Evolutionary conservation across 2,329 filamentous ascomycete species (phyloP).

Genomic region (Bimuria novae-zelandiae): DNA sequence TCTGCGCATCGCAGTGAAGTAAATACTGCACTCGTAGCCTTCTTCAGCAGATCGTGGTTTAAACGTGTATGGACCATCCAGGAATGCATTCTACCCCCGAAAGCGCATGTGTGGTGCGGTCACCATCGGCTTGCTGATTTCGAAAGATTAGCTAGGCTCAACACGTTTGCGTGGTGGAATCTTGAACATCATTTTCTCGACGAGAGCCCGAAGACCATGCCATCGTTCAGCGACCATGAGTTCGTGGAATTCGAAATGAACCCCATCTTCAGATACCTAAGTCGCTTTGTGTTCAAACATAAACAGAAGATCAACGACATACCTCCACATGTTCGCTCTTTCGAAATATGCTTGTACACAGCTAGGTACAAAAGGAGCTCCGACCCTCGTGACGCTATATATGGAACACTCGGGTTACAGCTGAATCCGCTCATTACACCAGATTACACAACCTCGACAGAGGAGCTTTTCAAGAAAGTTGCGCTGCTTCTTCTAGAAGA

Average conservation of each 20-base stretch:
- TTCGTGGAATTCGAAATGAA: background rate
- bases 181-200: background rate
- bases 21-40: background rate
- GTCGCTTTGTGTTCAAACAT: background rate
- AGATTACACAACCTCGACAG: background rate
- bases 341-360: background rate
- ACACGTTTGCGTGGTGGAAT: background rate
- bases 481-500: background rate
- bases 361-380: background rate
- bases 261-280: background rate
- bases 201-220: background rate
- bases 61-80: constrained; percentile 1
- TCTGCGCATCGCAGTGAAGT: background rate
- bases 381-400: background rate
- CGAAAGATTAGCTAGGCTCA: background rate
- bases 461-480: background rate
- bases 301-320: background rate
- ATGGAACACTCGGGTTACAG: background rate
- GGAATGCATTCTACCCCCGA: background rate
- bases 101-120: background rate
- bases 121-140: background rate
- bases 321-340: background rate
- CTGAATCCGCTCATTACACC: background rate
- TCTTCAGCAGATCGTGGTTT: constrained; percentile 2
- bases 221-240: background rate